Percentiles rank a stretch among this genome's conserved stretches.
Conservation (phyloP, 805 yeast species). For the Lipomyces chichibuensis region DNA sequence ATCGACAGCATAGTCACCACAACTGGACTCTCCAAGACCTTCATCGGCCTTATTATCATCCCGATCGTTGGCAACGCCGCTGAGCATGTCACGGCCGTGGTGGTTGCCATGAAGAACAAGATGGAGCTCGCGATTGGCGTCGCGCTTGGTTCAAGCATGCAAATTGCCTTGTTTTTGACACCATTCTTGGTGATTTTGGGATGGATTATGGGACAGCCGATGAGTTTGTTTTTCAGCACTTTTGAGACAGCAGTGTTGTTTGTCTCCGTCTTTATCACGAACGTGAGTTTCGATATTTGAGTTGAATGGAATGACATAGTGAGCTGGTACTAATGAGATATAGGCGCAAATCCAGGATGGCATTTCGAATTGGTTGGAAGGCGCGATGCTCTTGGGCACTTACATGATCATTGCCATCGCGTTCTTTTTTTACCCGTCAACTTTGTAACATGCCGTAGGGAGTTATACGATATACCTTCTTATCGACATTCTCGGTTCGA, state of each 20-base stretch:
- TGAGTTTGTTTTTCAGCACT: conserved; percentile 88
- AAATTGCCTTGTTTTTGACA: conserved; percentile 91
- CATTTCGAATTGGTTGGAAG: conserved; percentile 96
- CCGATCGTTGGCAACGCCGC: conserved; percentile 99
- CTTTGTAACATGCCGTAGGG: conserved; percentile 11
- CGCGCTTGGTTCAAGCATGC: conserved; percentile 94
- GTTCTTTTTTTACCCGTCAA: conserved; percentile 79
- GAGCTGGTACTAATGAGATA: not conserved
- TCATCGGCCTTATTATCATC: conserved; percentile 87
- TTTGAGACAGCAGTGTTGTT: conserved; percentile 93
- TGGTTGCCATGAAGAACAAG: conserved; percentile 93
- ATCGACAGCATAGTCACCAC: conserved; percentile 84
- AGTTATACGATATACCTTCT: not conserved
- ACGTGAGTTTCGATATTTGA: conserved; percentile 50
- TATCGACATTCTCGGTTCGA: not conserved
- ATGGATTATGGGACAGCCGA: conserved; percentile 89
- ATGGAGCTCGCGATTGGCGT: conserved; percentile 98
- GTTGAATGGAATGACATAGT: not conserved
- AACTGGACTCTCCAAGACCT: conserved; percentile 89
- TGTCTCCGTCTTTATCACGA: conserved; percentile 84
- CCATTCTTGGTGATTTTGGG: conserved; percentile 94
- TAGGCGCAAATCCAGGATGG: conserved; percentile 71
- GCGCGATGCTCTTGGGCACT: conserved; percentile 85
- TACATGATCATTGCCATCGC: conserved; percentile 87
- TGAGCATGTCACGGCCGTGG: conserved; percentile 95